Evolutionary conservation across 306 rosid species (phyloP), one percentile per base, ranked within the genome.

Genomic region (Abrus pulchellus): DNA sequence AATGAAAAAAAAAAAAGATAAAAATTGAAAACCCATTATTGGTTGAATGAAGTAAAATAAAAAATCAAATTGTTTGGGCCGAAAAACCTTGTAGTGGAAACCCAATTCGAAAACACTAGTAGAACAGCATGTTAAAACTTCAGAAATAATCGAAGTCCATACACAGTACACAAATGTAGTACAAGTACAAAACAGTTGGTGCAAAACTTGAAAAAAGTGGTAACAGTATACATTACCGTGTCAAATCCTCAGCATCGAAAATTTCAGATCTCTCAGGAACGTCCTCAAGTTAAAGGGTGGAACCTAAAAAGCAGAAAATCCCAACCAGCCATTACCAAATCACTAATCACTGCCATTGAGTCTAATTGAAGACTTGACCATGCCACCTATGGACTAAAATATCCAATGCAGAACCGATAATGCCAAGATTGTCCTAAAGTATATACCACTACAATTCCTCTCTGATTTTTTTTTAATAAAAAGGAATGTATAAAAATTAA

Each of bases 261-360:
- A 50, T 47, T 45, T 33, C 7, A 70, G 77, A 57, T 79, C 64
- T 60, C 43, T 59, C 54, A 32, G 27, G 64, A 70, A 56, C 2
- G 60, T 27, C 3, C 50, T 56, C 11, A 66, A 5, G 13, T n/a
- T 53, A 11, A 29, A 74, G 40, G 32, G 30, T 6, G 36, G 9
- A 8, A 2, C 32, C 30, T 3, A 71, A 29, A 52, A 29, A 54
- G 45, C 48, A 36, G 29, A 36, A 63, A 76, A 75, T 28, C 7
- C 1, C 47, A 55, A 9, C 32, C 68, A 43, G 9, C 30, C 54
- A 67, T 44, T 67, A 43, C 20, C 55, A 28, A 9, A 44, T 44
- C 48, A 67, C 4, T 20, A 8, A 27, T 14, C 40, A 66, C 36
- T 66, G 43, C 14, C 43, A 43, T 38, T 9, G 38, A 72, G 65